phyloP scores from a whole-genome alignment of 345 rosid species.

The Geranium brycei region DNA sequence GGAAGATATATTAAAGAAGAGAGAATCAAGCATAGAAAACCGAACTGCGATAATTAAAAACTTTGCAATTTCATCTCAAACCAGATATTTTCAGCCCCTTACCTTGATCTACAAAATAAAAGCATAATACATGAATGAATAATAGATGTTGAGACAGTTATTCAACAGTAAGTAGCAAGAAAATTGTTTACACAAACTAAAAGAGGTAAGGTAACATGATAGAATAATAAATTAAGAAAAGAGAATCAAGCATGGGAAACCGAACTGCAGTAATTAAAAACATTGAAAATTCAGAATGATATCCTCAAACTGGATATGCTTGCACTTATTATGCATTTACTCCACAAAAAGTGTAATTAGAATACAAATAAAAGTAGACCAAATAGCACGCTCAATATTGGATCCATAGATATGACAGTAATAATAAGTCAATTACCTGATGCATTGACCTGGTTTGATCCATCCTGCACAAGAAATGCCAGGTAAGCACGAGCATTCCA shows the following conservation, averaged over 20 bases:
- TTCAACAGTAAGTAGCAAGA: too few relatives aligned
- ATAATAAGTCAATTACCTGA: constrained; percentile 12
- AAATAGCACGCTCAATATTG: not conserved
- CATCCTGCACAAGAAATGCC: constrained; percentile 24
- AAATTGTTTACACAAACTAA: too few relatives aligned
- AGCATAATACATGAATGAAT: not conserved
- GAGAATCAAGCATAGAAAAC: not conserved
- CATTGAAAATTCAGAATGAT: constrained; percentile 2
- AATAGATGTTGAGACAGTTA: too few relatives aligned
- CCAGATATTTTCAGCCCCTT: constrained; percentile 5
- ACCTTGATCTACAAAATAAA: constrained; percentile 10
- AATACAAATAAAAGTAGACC: not conserved
- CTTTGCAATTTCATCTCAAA: constrained; percentile 1
- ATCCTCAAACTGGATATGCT: constrained; percentile 4
- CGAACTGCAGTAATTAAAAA: not conserved
- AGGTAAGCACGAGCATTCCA: constrained; percentile 32
- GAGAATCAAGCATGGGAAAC: not conserved
- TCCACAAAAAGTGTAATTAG: not conserved
- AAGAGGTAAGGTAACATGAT: not conserved
- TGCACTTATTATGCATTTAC: not conserved
- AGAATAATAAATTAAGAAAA: not conserved
- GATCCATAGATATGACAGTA: not conserved
- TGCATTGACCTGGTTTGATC: constrained; percentile 16
- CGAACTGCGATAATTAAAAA: not conserved
- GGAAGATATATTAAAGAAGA: not conserved